Evolutionary conservation across 139 green algal species (phyloP).

Genomic region (Desmodesmus armatus): DNA sequence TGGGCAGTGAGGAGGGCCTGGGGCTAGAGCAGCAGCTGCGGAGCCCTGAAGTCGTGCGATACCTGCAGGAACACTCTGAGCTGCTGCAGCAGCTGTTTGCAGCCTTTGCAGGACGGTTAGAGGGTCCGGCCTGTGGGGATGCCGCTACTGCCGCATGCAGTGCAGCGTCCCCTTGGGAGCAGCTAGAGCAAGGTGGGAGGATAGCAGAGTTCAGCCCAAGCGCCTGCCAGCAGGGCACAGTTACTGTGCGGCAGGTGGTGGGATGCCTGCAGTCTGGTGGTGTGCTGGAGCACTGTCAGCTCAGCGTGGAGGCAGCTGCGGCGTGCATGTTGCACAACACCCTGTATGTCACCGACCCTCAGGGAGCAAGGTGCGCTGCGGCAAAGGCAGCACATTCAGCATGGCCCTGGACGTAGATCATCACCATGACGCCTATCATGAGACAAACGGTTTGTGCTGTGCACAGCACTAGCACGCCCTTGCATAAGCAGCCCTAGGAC

Average conservation of each 20-base stretch:
- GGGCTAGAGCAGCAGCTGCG: neutral
- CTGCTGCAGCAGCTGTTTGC: slow-evolving; percentile 19
- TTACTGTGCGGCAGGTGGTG: slow-evolving; percentile 27
- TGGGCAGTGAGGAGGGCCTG: neutral
- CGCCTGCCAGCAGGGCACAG: slow-evolving; percentile 17
- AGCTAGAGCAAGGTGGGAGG: neutral
- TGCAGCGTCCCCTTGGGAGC: neutral
- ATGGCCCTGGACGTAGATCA: too few species aligned
- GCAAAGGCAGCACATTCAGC: too few species aligned
- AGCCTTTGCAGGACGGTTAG: too few species aligned
- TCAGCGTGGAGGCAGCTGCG: slow-evolving; percentile 16
- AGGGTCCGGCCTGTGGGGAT: too few species aligned
- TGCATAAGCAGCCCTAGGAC: too few species aligned
- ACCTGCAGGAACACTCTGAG: neutral
- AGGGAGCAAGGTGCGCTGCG: slow-evolving; percentile 4
- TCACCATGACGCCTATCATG: too few species aligned
- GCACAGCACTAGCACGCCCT: too few species aligned
- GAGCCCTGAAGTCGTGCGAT: neutral
- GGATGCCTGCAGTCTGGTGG: neutral
- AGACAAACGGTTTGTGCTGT: too few species aligned
- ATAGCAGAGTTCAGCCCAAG: too few species aligned
- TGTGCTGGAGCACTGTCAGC: slow-evolving; percentile 13
- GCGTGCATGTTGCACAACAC: slow-evolving; percentile 21
- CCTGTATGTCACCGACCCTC: slow-evolving; percentile 33
- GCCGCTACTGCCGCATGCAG: neutral